Evolutionary conservation across 805 yeast genomes (phyloP), one percentile per base, ranked within the genome.

Genomic region (Myxozyma udenii): DNA sequence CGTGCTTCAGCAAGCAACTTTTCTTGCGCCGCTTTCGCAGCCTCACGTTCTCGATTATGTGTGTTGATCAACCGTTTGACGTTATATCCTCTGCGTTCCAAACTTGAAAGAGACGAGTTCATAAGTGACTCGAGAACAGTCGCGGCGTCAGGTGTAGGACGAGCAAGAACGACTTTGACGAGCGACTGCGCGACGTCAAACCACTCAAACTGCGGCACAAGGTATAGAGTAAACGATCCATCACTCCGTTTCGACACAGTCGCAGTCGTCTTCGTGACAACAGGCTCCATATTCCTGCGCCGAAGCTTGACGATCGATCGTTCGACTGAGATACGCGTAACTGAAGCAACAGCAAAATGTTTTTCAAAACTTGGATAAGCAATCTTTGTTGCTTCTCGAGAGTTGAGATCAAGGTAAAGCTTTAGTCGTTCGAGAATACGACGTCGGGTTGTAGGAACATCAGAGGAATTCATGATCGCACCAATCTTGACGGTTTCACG

Each of bases 41-140:
- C 58, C 33, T 61, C 61, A 9, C 49, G 53, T 41, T 55, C 61
- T 40, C 53, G 56, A 25, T 60, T 48, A 33, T 63, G 59, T 42
- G 60, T 53, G 40, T 57, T 54, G 30, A 67, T 57, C 23, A 71
- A 52, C 21, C 72, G 52, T 23, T 62, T 61, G 9, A 71, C 72
- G 55, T 71, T 68, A 55, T 68, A 70, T 9, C 75, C 75, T 41
- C 72, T 69, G 38, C 62, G 48, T 51, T 67, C 67, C 33, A 71
- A 61, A 16, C 62, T 45, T 11, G 51, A 49, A 40, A 71, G 55
- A 12, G 64, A 55, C 6, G 66, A 55, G 25, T 61, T 60, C n/a
- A 71, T 61, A 39, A 68, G 65, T 21, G 70, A 57, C 43, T 71
- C 74, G 9, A 71, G 49, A 4, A 71, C 67, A 21, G 72, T 62